Evolutionary conservation across 1,139 yeast genomes (phyloP), one percentile per base, ranked within the genome.

Genomic region (Diutina neorugosa): DNA sequence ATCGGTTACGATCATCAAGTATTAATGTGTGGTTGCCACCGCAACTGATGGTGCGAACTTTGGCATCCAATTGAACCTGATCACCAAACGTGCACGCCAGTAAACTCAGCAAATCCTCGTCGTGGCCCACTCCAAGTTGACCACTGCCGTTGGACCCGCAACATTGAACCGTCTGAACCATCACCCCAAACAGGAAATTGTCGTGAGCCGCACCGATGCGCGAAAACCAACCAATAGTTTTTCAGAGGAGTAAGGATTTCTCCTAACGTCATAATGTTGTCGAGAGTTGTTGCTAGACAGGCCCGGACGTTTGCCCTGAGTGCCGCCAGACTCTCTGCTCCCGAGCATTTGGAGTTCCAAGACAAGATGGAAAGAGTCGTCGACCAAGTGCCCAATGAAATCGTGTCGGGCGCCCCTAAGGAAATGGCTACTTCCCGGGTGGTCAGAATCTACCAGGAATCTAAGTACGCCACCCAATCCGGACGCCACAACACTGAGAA

Each of bases 11-110:
- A 1, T 66, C 70, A 14, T 80, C 63, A 7, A 88, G 65, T 1
- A 89, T 59, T 42, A 88, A 60, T 0, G 96, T 84, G 64, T 93
- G 98, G 62, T 90, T 91, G 0, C 98, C 98, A 3, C 98, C 98
- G 62, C 51, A 48, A 8, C 37, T 34, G 19, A 34, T 37, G 8
- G 27, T 6, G 18, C 31, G 43, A 12, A 34, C 25, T 3, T 8
- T 27, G 6, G 7, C 27, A 5, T n/a, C 40, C 41, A 27, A 18
- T 1, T 8, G 14, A 7, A 3, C 14, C 4, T 6, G 19, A 9
- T 21, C 51, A 4, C 16, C 20, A 41, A 82, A 72, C 63, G 68
- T 73, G 47, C 60, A 55, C 0, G 82, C 19, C 53, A 14, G 37
- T 46, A 51, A 1, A 1, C 25, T 53, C 52, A 63, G 60, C 27